Conservation (phyloP, 2,329 filamentous ascomycete genomes). For the Zymoseptoria brevis region DNA sequence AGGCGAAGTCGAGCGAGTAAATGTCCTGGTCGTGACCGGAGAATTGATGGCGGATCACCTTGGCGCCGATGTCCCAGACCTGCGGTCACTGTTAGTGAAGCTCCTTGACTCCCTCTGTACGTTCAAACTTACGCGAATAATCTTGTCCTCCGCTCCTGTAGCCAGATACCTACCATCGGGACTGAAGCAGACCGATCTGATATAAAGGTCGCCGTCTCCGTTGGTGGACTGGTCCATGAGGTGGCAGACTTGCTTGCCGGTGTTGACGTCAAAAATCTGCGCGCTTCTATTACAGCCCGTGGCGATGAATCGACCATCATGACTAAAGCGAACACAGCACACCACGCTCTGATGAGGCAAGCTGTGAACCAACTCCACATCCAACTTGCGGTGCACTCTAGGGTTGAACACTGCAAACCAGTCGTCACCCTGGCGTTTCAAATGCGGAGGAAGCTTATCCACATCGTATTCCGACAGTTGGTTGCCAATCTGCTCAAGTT, state of each 20-base stretch:
- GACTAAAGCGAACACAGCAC: conserved; percentile 94
- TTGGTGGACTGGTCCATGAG: conserved; percentile 84
- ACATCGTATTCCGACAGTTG: conserved; percentile 79
- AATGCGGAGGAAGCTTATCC: conserved; percentile 72
- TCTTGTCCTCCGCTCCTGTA: conserved; percentile 94
- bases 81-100: conserved; percentile 29
- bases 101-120: not conserved
- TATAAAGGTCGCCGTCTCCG: conserved; percentile 87
- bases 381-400: conserved; percentile 75
- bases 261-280: conserved; percentile 93
- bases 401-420: conserved; percentile 97
- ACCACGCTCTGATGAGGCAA: conserved; percentile 92
- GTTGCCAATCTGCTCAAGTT: conserved; percentile 49
- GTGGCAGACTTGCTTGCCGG: conserved; percentile 79
- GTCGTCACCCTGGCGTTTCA: conserved; percentile 82
- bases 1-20: conserved; percentile 90
- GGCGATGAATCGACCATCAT: conserved; percentile 89
- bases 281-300: conserved; percentile 97
- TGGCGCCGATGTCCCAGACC: conserved; percentile 88
- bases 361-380: conserved; percentile 90
- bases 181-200: conserved; percentile 96
- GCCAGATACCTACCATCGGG: conserved; percentile 90
- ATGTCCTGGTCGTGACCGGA: conserved; percentile 98
- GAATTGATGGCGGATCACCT: conserved; percentile 86
- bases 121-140: conserved; percentile 66